These are phyloP conservation scores for Venturia effusa DNA, from an alignment of 2,329 filamentous ascomycete genomes.

Conservation along the genomic window DNA sequence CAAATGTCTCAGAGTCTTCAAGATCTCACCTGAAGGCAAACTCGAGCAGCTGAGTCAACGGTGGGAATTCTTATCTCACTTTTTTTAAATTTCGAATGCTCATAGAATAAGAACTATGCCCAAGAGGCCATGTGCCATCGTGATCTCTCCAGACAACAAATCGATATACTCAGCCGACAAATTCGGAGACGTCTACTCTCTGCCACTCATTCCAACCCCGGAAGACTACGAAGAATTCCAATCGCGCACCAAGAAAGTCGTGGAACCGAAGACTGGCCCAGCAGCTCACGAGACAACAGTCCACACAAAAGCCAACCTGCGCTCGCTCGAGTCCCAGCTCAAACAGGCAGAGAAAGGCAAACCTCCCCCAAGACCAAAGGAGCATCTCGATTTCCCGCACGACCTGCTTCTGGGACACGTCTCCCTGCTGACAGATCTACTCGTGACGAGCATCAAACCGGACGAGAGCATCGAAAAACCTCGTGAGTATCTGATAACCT, in stretches of 20 bases:
- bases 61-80: constrained; percentile 37
- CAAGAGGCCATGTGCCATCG: constrained; percentile 73
- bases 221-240: constrained; percentile 21
- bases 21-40: constrained; percentile 48
- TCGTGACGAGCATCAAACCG: constrained; percentile 39
- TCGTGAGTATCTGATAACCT: constrained; percentile 53
- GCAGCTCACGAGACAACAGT: constrained; percentile 49
- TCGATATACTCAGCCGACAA: constrained; percentile 84
- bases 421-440: constrained; percentile 77
- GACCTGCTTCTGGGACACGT: constrained; percentile 83
- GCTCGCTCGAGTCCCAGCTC: constrained; percentile 46
- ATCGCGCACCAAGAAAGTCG: constrained; percentile 10
- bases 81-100: constrained; percentile 23
- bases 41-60: constrained; percentile 58
- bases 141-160: constrained; percentile 55
- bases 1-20: constrained; percentile 79
- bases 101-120: constrained; percentile 56
- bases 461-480: constrained; percentile 19
- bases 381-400: constrained; percentile 54
- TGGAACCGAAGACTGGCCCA: constrained; percentile 29
- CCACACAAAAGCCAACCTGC: constrained; percentile 49
- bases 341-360: constrained; percentile 29
- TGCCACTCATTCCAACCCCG: constrained; percentile 55
- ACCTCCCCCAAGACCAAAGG: constrained; percentile 25
- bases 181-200: constrained; percentile 88